phyloP scores from a whole-genome alignment of 1,284 basidiomycete genomes.

The Fomes fomentarius region DNA sequence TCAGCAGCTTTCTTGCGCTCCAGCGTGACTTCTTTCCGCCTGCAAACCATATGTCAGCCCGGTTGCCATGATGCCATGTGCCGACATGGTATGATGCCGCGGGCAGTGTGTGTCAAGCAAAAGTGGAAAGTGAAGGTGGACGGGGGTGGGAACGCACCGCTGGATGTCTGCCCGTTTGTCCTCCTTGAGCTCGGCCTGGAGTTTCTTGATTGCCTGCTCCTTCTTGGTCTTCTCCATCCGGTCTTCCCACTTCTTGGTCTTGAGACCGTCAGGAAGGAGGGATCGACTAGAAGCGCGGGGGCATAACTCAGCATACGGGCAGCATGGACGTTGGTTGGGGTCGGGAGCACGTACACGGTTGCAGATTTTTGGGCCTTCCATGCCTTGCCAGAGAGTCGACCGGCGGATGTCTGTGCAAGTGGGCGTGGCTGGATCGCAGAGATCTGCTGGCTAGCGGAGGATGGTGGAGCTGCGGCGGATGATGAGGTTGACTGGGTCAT shows the following conservation, averaged over 20 bases:
- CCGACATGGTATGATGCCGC: too few species aligned
- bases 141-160: conserved; percentile 44
- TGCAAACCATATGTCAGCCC: conserved; percentile 29
- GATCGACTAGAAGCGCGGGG: conserved; percentile 54
- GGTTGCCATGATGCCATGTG: too few species aligned
- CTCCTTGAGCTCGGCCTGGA: conserved; percentile 72
- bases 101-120: too few species aligned
- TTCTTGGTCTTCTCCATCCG: conserved; percentile 71
- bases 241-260: conserved; percentile 66
- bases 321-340: conserved; percentile 8
- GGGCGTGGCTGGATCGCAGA: conserved; percentile 3
- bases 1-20: conserved; percentile 73
- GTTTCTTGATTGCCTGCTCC: conserved; percentile 68
- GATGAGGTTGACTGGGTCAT: conserved; percentile 9
- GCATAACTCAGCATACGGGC: conserved; percentile 1
- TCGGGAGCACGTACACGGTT: conserved; percentile 56
- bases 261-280: conserved; percentile 65
- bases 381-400: conserved; percentile 24
- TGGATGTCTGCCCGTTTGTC: conserved; percentile 72
- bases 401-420: conserved; percentile 13
- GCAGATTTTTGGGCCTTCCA: conserved; percentile 49
- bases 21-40: conserved; percentile 66
- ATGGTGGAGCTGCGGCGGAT: background rate
- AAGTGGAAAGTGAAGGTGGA: conserved; percentile 3
- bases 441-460: background rate